Conservation (phyloP, 768 basidiomycete genomes). For the Tricholoma matsutake region DNA sequence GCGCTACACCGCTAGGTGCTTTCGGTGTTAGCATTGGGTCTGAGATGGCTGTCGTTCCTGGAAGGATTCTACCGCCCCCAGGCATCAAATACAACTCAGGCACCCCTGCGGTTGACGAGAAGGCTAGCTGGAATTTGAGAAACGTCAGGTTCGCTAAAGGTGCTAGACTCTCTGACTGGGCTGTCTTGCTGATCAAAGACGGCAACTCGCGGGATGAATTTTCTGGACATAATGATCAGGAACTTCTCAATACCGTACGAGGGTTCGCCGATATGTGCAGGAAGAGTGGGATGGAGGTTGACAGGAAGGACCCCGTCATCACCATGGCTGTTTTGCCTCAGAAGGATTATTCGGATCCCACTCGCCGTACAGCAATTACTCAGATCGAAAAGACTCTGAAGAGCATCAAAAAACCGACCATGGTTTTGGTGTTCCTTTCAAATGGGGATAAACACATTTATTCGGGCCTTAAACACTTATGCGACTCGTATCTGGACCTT, state of each 20-base stretch:
- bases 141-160: slow-evolving; percentile 62
- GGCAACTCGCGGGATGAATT: slow-evolving; percentile 60
- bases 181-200: slow-evolving; percentile 66
- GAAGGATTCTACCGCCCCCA: slow-evolving; percentile 63
- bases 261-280: slow-evolving; percentile 65
- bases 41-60: slow-evolving; percentile 71
- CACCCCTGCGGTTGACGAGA: slow-evolving; percentile 45
- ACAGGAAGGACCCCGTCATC: slow-evolving; percentile 32
- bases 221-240: slow-evolving; percentile 46
- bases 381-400: slow-evolving; percentile 41
- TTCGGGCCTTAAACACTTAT: slow-evolving; percentile 69
- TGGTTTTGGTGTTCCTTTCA: slow-evolving; percentile 67
- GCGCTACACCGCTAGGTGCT: slow-evolving; percentile 39
- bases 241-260: slow-evolving; percentile 40
- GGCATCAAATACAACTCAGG: slow-evolving; percentile 54
- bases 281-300: slow-evolving; percentile 58
- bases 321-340: slow-evolving; percentile 45
- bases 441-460: slow-evolving; percentile 74
- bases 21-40: slow-evolving; percentile 60
- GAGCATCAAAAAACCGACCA: slow-evolving; percentile 44
- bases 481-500: slow-evolving; percentile 64
- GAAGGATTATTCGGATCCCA: slow-evolving; percentile 51
- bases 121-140: slow-evolving; percentile 79
- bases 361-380: slow-evolving; percentile 46
- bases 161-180: slow-evolving; percentile 57